These are phyloP conservation scores for Claviceps fusiformis DNA, from an alignment of 2,329 filamentous ascomycete species.

Conservation along the genomic window DNA sequence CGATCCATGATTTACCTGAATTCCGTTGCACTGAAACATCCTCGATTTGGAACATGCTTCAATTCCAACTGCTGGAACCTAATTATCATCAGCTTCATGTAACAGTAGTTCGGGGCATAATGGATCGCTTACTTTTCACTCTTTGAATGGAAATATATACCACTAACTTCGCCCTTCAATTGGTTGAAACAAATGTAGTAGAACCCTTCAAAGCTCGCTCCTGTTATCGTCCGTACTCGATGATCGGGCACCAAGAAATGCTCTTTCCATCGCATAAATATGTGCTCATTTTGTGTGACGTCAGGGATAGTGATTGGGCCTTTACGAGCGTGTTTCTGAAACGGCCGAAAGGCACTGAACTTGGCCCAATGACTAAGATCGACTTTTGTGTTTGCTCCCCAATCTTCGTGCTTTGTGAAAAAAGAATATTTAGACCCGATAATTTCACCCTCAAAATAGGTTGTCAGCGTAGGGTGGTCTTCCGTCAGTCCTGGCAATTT, in stretches of 20 bases:
- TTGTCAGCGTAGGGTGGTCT: constrained; percentile 93
- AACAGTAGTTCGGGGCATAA: background rate
- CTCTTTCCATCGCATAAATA: constrained; percentile 99
- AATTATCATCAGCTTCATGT: constrained; percentile 2
- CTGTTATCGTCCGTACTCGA: constrained; percentile 75
- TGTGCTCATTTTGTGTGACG: constrained; percentile 65
- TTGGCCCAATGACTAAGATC: constrained; percentile 89
- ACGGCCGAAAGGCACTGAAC: constrained; percentile 74
- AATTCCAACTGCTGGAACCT: constrained; percentile 90
- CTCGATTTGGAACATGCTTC: constrained; percentile 72
- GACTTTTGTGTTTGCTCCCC: constrained; percentile 85
- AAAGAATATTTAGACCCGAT: constrained; percentile 95
- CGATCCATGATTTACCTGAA: constrained; percentile 36
- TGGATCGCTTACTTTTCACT: constrained; percentile 71
- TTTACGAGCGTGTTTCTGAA: constrained; percentile 44
- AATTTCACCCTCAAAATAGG: constrained; percentile 96
- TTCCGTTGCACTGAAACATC: constrained; percentile 76
- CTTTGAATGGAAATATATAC: constrained; percentile 96
- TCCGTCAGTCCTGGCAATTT: constrained; percentile 62
- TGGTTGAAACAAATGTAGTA: constrained; percentile 99
- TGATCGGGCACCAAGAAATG: constrained; percentile 95
- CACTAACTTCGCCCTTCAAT: constrained; percentile 68
- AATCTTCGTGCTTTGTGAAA: constrained; percentile 72
- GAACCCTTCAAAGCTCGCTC: constrained; percentile 95
- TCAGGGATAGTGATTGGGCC: constrained; percentile 49